Evolutionary conservation across 2,329 filamentous ascomycete species (phyloP), one percentile per base, ranked within the genome.

Genomic region (Rutstroemia sydowiana): DNA sequence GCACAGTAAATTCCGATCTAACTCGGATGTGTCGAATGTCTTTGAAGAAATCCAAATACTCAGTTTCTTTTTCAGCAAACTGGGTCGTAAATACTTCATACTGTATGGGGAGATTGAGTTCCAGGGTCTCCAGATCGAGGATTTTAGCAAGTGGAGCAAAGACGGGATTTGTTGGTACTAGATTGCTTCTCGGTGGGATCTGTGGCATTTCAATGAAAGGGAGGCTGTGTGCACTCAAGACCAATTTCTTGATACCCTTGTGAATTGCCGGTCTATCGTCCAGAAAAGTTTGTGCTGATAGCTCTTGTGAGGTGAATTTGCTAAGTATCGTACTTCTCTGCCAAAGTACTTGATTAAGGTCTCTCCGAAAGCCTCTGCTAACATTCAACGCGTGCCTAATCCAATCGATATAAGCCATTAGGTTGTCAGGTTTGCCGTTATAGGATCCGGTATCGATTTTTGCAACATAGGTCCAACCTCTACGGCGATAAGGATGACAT

Each of bases 371-470:
- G 13, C 9, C 18, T 13, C 13, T 6, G 21, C 40, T 43, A 13
- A 43, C 40, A 26, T 28, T 26, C 1, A 43, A 28, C 13, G 40
- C 40, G 13, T n/a, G 26, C 16, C 40, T 26, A n/a, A 43, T 43
- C 21, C 40, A 43, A 28, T 43, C 21, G 5, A 43, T 39, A 49
- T 62, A 51, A 32, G n/a, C n/a, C n/a, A n/a, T n/a, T n/a, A n/a
- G n/a, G n/a, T n/a, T n/a, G n/a, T n/a, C n/a, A n/a, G n/a, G n/a
- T n/a, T n/a, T n/a, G n/a, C n/a, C n/a, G n/a, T n/a, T n/a, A n/a
- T n/a, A n/a, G n/a, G n/a, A n/a, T n/a, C n/a, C n/a, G n/a, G n/a
- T n/a, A n/a, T n/a, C n/a, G n/a, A n/a, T n/a, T n/a, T n/a, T n/a
- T n/a, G n/a, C n/a, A n/a, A n/a, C n/a, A n/a, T n/a, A n/a, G n/a